These are phyloP conservation scores for Clonostachys rhizophaga DNA, from an alignment of 2,329 filamentous ascomycete genomes.

Conservation along the genomic window DNA sequence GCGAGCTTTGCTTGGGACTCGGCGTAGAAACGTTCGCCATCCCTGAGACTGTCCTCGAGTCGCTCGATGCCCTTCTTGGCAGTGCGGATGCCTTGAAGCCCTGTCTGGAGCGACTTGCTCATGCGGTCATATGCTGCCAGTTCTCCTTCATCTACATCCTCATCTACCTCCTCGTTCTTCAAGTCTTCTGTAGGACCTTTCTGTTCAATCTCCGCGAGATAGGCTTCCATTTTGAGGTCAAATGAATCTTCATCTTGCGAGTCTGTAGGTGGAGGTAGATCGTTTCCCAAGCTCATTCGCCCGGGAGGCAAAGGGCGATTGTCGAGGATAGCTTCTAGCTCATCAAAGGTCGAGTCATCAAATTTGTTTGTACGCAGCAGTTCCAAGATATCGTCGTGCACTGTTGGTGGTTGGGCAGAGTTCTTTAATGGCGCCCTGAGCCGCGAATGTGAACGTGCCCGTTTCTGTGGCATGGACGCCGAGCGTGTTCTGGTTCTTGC, in stretches of 20 bases:
- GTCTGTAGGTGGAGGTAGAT: background rate
- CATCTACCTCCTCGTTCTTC: background rate
- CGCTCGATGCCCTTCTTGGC: conserved; percentile 55
- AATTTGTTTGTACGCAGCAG: conserved; percentile 48
- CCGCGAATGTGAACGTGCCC: conserved; percentile 32
- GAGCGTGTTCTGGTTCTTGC: no score
- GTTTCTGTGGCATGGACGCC: no score
- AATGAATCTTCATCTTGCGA: conserved; percentile 12
- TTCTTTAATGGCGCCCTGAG: conserved; percentile 43
- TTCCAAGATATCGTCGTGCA: conserved; percentile 49
- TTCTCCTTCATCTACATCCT: conserved; percentile 23
- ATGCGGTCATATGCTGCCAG: conserved; percentile 42
- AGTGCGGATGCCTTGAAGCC: conserved; percentile 45
- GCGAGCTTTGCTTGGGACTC: conserved; percentile 2
- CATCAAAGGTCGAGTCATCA: conserved; percentile 56
- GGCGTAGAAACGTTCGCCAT: background rate
- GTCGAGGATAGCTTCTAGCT: conserved; percentile 44
- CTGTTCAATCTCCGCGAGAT: background rate
- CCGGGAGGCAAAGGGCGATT: background rate
- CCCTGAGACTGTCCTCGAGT: conserved; percentile 42
- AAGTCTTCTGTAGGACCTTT: no score
- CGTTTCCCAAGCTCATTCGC: background rate
- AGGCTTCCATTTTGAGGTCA: conserved; percentile 8
- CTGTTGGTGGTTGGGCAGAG: conserved; percentile 47
- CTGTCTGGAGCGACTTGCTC: conserved; percentile 45